Evolutionary conservation across 495 filamentous ascomycete species (phyloP).

Genomic region (Penicillium bialowiezense): DNA sequence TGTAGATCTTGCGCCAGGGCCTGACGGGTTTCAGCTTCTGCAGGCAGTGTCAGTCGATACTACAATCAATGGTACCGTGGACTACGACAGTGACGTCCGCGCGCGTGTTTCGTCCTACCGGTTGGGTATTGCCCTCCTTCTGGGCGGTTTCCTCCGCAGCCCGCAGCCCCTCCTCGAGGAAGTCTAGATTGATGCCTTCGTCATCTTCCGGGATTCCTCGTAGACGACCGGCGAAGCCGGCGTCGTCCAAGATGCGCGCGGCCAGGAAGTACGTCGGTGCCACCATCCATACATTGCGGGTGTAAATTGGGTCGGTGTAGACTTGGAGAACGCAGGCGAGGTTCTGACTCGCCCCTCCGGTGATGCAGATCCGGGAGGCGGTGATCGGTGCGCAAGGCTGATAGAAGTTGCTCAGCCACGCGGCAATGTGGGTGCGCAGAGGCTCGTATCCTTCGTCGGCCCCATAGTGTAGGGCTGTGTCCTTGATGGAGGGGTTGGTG

Average conservation of each 20-base stretch:
- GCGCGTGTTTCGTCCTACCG: slow-evolving; percentile 29
- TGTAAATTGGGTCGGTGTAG: slow-evolving; percentile 75
- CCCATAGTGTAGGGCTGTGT: slow-evolving; percentile 67
- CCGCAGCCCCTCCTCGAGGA: slow-evolving; percentile 49
- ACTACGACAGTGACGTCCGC: background rate
- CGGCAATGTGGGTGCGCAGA: slow-evolving; percentile 59
- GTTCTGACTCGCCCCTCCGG: slow-evolving; percentile 76
- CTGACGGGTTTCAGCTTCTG: slow-evolving; percentile 40
- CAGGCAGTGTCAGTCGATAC: slow-evolving; percentile 10
- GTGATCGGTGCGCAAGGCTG: slow-evolving; percentile 36
- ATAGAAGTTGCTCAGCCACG: slow-evolving; percentile 69
- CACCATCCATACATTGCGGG: slow-evolving; percentile 72
- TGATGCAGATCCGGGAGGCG: slow-evolving; percentile 68
- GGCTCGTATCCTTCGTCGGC: slow-evolving; percentile 72
- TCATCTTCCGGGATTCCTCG: slow-evolving; percentile 70
- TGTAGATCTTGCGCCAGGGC: slow-evolving; percentile 66
- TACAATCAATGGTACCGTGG: background rate
- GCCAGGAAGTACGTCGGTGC: slow-evolving; percentile 79
- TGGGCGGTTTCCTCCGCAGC: slow-evolving; percentile 32
- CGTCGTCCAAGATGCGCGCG: slow-evolving; percentile 75
- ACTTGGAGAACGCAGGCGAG: slow-evolving; percentile 68
- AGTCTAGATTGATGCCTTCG: slow-evolving; percentile 65
- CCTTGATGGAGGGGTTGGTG: slow-evolving; percentile 51
- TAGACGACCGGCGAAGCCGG: slow-evolving; percentile 60
- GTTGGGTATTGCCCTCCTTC: slow-evolving; percentile 28